A percentile compares a stretch with the other conserved stretches of the same genome.
These are phyloP conservation scores for Zymoseptoria brevis DNA, from an alignment of 2,329 filamentous ascomycete species.

Conservation along the genomic window DNA sequence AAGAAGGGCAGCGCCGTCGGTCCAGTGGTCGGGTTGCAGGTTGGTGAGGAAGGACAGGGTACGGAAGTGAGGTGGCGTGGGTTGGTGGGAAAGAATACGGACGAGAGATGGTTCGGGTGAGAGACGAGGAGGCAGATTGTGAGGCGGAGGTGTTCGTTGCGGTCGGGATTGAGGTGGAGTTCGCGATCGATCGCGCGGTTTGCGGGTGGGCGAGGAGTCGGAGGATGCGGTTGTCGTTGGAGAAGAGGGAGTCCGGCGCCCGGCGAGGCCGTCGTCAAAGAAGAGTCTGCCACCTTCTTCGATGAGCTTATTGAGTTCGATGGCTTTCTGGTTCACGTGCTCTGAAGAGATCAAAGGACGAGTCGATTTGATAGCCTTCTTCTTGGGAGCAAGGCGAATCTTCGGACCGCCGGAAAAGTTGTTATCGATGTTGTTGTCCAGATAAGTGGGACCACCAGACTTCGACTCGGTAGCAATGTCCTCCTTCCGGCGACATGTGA, in stretches of 20 bases:
- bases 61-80: neutral
- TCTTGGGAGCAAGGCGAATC: neutral
- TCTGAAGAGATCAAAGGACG: neutral
- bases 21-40: neutral
- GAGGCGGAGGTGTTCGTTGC: neutral
- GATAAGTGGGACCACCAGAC: neutral
- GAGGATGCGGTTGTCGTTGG: neutral
- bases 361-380: neutral
- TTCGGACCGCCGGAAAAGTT: neutral
- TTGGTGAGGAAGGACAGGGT: neutral
- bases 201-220: neutral
- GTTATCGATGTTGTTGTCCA: neutral
- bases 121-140: neutral
- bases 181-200: neutral
- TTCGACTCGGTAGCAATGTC: neutral
- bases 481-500: neutral
- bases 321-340: neutral
- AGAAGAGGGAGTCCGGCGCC: neutral
- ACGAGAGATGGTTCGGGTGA: neutral
- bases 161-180: neutral
- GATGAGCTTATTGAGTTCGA: neutral
- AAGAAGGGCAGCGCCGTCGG: neutral
- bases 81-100: neutral
- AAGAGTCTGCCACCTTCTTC: neutral
- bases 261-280: neutral